Evolutionary conservation across 192 early-diverging fungal species (phyloP).

Genomic region (Entomortierella lignicola): DNA sequence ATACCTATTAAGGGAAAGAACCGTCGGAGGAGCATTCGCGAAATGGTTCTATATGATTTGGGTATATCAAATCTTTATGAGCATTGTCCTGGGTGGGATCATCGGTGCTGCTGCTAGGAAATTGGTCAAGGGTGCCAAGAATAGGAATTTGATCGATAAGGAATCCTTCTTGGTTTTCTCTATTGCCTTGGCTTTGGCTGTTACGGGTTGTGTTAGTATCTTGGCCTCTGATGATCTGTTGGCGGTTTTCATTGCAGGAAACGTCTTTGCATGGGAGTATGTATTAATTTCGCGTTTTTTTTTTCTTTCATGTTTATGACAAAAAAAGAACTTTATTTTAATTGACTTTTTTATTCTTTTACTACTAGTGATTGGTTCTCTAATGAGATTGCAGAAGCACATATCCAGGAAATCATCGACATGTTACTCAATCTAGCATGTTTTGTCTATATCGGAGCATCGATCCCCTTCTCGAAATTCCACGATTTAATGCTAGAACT

Average conservation of each 20-base stretch:
- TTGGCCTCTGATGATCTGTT: constrained; percentile 74
- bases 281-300: constrained; percentile 1
- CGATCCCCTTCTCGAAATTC: constrained; percentile 79
- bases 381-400: constrained; percentile 75
- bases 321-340: background rate
- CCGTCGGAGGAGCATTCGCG: constrained; percentile 70
- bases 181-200: constrained; percentile 73
- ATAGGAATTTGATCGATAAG: constrained; percentile 75
- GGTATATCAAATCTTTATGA: constrained; percentile 81
- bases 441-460: constrained; percentile 91
- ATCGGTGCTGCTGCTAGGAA: constrained; percentile 77
- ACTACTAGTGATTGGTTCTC: constrained; percentile 82
- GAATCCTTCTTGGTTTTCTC: constrained; percentile 79
- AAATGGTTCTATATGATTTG: constrained; percentile 79
- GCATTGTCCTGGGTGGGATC: constrained; percentile 73
- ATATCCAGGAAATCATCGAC: constrained; percentile 89
- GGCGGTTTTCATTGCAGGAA: constrained; percentile 75
- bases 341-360: background rate
- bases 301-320: background rate
- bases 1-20: constrained; percentile 66
- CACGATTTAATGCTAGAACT: constrained; percentile 61
- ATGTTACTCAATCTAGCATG: constrained; percentile 84
- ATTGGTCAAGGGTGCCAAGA: constrained; percentile 71
- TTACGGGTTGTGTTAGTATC: constrained; percentile 71
- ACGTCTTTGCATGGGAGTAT: constrained; percentile 81